Evolutionary conservation across 2,329 filamentous ascomycete genomes (phyloP).

Genomic region (Camillea tinctor): DNA sequence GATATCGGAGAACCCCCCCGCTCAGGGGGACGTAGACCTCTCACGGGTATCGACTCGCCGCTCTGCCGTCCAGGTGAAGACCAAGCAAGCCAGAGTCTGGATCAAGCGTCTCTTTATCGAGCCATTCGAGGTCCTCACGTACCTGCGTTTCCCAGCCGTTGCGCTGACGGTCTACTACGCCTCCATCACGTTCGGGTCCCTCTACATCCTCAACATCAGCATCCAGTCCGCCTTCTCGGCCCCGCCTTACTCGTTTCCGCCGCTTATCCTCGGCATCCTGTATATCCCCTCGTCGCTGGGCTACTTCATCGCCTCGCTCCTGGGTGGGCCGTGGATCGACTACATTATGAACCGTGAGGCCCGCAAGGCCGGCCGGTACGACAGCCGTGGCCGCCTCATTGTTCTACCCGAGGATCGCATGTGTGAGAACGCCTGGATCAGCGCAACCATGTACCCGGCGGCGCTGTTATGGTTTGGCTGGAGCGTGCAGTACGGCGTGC

Average conservation of each 20-base stretch:
- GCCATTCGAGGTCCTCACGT: constrained; percentile 67
- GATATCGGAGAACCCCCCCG: constrained; percentile 2
- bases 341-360: constrained; percentile 77
- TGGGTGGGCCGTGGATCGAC: constrained; percentile 78
- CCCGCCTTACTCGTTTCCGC: constrained; percentile 66
- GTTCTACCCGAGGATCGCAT: constrained; percentile 78
- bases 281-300: constrained; percentile 77
- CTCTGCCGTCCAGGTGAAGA: constrained; percentile 58
- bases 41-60: constrained; percentile 59
- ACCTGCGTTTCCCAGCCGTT: constrained; percentile 73
- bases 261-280: constrained; percentile 69
- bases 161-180: constrained; percentile 72
- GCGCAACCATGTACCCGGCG: constrained; percentile 66
- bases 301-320: constrained; percentile 65
- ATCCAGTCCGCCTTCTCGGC: constrained; percentile 67
- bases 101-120: constrained; percentile 66
- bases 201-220: constrained; percentile 77
- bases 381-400: constrained; percentile 63
- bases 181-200: constrained; percentile 69
- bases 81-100: constrained; percentile 50
- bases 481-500: constrained; percentile 63
- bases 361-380: constrained; percentile 65
- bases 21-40: constrained; percentile 19
- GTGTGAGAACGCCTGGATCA: constrained; percentile 78
- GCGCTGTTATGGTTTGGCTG: constrained; percentile 77